phyloP scores from a whole-genome alignment of 2,329 filamentous ascomycete species.

The Fusarium aywerte region DNA sequence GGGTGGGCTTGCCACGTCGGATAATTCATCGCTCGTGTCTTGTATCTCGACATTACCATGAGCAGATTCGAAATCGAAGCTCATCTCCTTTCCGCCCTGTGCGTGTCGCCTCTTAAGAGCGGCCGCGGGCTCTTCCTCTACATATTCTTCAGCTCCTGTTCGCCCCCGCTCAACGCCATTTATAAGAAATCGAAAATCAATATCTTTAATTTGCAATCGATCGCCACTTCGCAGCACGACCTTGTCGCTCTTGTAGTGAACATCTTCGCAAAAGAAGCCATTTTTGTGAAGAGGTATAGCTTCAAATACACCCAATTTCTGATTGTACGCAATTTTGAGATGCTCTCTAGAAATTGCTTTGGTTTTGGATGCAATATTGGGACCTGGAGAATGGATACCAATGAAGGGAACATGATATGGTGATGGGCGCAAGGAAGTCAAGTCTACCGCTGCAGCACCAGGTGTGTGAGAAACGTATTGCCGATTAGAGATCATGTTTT shows the following conservation, averaged over 20 bases:
- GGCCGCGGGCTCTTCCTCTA: constrained; percentile 59
- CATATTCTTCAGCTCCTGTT: constrained; percentile 67
- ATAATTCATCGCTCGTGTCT: constrained; percentile 66
- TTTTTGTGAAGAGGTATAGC: constrained; percentile 71
- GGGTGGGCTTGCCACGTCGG: constrained; percentile 56
- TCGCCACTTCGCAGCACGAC: constrained; percentile 72
- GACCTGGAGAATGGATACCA: constrained; percentile 76
- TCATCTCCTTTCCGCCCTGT: constrained; percentile 75
- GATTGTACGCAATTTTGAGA: constrained; percentile 76
- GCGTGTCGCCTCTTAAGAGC: constrained; percentile 60
- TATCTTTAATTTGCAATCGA: constrained; percentile 76
- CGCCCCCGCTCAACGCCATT: constrained; percentile 69
- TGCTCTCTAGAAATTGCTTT: constrained; percentile 80
- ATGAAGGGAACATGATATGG: constrained; percentile 72
- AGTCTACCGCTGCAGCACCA: constrained; percentile 68
- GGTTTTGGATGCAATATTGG: constrained; percentile 69
- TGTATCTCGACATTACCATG: constrained; percentile 66
- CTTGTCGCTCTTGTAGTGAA: constrained; percentile 64
- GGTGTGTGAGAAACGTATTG: constrained; percentile 71
- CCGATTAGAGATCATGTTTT: constrained; percentile 65
- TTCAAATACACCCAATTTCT: constrained; percentile 71
- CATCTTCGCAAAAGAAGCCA: constrained; percentile 74
- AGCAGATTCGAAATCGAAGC: constrained; percentile 75
- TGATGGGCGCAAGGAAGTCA: constrained; percentile 68
- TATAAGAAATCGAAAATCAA: constrained; percentile 75